These are phyloP conservation scores for Orbilia javanica DNA, from an alignment of 2,329 filamentous ascomycete species.

Conservation along the genomic window DNA sequence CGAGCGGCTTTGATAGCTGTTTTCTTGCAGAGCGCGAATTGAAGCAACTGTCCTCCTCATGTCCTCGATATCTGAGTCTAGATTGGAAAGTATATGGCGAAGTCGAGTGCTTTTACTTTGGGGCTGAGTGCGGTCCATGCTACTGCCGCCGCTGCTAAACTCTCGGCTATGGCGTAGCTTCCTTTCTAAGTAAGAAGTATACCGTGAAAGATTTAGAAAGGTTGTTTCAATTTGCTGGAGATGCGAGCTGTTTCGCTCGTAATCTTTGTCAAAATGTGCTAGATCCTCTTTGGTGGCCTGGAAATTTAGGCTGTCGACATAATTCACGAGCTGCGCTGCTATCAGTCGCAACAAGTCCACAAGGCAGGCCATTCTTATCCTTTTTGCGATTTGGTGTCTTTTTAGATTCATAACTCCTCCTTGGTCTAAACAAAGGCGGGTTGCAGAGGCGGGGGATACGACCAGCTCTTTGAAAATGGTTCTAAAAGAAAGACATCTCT, in stretches of 20 bases:
- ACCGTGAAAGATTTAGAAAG: not conserved
- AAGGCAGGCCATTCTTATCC: not conserved
- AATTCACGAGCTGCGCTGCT: not conserved
- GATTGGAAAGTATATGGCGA: not conserved
- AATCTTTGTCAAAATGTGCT: not conserved
- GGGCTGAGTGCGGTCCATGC: not conserved
- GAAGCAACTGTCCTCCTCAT: not conserved
- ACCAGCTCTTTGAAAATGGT: not conserved
- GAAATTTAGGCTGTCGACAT: constrained; percentile 6
- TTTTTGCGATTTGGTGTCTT: not conserved
- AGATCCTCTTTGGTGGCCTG: not conserved
- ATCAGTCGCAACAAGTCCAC: not conserved
- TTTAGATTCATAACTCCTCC: not conserved
- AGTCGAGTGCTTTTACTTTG: not conserved
- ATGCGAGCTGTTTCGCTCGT: not conserved
- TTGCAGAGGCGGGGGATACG: not conserved
- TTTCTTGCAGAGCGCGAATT: not conserved
- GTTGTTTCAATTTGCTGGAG: not conserved
- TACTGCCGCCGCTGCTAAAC: not conserved
- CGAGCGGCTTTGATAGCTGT: not conserved
- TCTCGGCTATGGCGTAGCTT: not conserved
- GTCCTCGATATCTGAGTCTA: not conserved
- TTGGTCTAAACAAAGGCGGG: not conserved
- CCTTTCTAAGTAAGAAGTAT: not conserved
- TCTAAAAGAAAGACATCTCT: not conserved